These are phyloP conservation scores for Royoungia palumana DNA, from an alignment of 768 basidiomycete species.

Conservation along the genomic window DNA sequence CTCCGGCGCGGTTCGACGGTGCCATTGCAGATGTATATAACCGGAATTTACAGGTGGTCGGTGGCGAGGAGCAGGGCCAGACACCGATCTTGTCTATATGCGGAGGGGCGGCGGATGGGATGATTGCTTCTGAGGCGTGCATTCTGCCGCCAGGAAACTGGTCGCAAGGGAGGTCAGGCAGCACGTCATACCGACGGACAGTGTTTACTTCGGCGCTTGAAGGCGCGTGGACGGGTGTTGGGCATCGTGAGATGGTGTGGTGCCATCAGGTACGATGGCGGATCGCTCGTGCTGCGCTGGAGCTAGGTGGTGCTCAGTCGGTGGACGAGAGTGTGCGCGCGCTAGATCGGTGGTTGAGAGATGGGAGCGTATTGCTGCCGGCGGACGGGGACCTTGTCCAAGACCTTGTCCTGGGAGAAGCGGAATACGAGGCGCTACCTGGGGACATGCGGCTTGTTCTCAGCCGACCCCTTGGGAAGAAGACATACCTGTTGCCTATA, in stretches of 20 bases:
- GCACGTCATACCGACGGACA: conserved; percentile 46
- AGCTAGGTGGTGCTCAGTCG: conserved; percentile 43
- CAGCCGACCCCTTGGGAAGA: conserved; percentile 39
- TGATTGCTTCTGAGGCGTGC: conserved; percentile 90
- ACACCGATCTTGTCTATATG: conserved; percentile 81
- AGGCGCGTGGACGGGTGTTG: conserved; percentile 93
- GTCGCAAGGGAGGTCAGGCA: background rate
- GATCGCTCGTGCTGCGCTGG: conserved; percentile 75
- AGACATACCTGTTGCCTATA: conserved; percentile 51
- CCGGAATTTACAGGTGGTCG: conserved; percentile 40
- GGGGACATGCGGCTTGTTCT: conserved; percentile 40
- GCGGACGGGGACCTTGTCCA: conserved; percentile 7
- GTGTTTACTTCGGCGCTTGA: conserved; percentile 86
- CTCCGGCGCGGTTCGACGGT: conserved; percentile 84
- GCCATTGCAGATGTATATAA: conserved; percentile 75
- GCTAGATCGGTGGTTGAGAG: conserved; percentile 67
- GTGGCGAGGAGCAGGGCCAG: conserved; percentile 28
- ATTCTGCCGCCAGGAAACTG: conserved; percentile 45
- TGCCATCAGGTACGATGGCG: conserved; percentile 96
- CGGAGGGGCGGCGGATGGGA: conserved; percentile 88
- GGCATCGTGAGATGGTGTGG: conserved; percentile 97
- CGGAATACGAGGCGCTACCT: conserved; percentile 37
- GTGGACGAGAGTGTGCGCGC: conserved; percentile 27
- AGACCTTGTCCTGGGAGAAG: conserved; percentile 8
- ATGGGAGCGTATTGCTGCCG: conserved; percentile 49